These are phyloP conservation scores for Neurospora sp. DNA, from an alignment of 495 filamentous ascomycete species.

Conservation along the genomic window DNA sequence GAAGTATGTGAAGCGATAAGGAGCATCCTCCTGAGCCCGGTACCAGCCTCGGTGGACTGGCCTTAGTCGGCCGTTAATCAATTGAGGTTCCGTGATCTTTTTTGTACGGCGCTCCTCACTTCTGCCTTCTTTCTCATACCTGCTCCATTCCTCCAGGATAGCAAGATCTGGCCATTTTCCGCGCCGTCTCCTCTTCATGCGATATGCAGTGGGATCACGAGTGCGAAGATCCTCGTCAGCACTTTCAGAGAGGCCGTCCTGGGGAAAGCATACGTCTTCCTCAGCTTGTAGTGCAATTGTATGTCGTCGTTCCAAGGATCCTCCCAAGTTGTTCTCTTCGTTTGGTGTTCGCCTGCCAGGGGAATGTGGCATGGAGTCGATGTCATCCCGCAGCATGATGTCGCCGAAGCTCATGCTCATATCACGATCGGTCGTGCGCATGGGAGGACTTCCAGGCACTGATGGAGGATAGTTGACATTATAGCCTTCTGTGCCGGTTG, in stretches of 20 bases:
- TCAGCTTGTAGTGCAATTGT: slow-evolving; percentile 49
- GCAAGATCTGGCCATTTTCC: slow-evolving; percentile 51
- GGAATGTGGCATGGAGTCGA: slow-evolving; percentile 25
- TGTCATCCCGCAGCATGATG: slow-evolving; percentile 57
- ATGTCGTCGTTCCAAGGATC: slow-evolving; percentile 31
- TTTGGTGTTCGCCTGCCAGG: slow-evolving; percentile 22
- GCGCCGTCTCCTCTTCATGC: slow-evolving; percentile 42
- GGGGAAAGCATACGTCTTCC: slow-evolving; percentile 91
- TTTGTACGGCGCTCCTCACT: slow-evolving; percentile 82
- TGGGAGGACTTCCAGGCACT: slow-evolving; percentile 66
- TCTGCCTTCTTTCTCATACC: slow-evolving; percentile 80
- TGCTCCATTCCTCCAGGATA: slow-evolving; percentile 82
- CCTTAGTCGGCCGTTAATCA: slow-evolving; percentile 78
- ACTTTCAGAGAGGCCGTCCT: slow-evolving; percentile 64
- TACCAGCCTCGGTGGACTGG: slow-evolving; percentile 68
- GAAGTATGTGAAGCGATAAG: slow-evolving; percentile 96
- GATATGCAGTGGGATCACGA: slow-evolving; percentile 21
- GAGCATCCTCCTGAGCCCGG: slow-evolving; percentile 76
- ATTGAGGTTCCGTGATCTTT: slow-evolving; percentile 84
- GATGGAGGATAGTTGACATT: slow-evolving; percentile 98
- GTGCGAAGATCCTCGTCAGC: slow-evolving; percentile 59
- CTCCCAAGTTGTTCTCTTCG: slow-evolving; percentile 27
- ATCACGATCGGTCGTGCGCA: slow-evolving; percentile 32
- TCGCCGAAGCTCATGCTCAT: slow-evolving; percentile 63
- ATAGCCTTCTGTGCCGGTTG: slow-evolving; percentile 37